These are phyloP conservation scores for Phytopythium cucurbitacearum DNA, from an alignment of 352 stramenopile genomes.

Conservation along the genomic window DNA sequence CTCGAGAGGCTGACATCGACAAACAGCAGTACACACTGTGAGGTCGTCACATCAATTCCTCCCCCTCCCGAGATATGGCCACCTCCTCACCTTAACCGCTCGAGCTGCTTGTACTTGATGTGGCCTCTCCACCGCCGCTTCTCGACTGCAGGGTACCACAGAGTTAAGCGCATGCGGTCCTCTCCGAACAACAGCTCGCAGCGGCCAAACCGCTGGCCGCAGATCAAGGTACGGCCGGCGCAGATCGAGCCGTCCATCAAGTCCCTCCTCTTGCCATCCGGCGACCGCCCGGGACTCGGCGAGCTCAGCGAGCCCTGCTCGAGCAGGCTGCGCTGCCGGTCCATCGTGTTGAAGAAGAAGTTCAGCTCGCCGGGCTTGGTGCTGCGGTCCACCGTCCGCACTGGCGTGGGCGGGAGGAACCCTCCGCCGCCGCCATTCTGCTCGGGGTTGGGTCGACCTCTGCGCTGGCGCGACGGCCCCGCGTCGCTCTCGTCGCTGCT, in stretches of 20 bases:
- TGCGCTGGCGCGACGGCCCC: neutral
- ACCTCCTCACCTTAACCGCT: slow-evolving; percentile 31
- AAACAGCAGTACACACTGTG: neutral
- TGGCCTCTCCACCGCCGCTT: slow-evolving; percentile 22
- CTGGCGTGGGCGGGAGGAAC: slow-evolving; percentile 2
- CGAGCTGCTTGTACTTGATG: slow-evolving; percentile 36
- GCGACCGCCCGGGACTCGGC: too few relatives aligned
- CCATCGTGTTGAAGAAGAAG: slow-evolving; percentile 24
- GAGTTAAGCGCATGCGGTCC: slow-evolving; percentile 22
- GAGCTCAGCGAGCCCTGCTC: slow-evolving; percentile 8
- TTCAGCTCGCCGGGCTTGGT: slow-evolving; percentile 7
- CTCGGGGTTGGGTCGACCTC: neutral
- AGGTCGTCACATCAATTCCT: neutral
- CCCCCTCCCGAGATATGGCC: neutral
- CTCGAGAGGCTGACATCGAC: slow-evolving; percentile 22
- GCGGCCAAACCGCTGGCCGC: slow-evolving; percentile 30
- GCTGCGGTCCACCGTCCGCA: slow-evolving; percentile 1
- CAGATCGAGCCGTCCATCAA: slow-evolving; percentile 14
- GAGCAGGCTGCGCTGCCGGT: slow-evolving; percentile 2
- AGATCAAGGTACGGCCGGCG: slow-evolving; percentile 30
- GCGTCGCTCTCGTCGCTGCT: slow-evolving; percentile 15
- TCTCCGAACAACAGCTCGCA: slow-evolving; percentile 30
- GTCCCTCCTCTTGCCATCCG: neutral
- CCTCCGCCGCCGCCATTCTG: neutral
- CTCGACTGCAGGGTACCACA: slow-evolving; percentile 18